Base-by-base conservation (phyloP, 208 protist genomes). In the Borovskyia barvae region DNA sequence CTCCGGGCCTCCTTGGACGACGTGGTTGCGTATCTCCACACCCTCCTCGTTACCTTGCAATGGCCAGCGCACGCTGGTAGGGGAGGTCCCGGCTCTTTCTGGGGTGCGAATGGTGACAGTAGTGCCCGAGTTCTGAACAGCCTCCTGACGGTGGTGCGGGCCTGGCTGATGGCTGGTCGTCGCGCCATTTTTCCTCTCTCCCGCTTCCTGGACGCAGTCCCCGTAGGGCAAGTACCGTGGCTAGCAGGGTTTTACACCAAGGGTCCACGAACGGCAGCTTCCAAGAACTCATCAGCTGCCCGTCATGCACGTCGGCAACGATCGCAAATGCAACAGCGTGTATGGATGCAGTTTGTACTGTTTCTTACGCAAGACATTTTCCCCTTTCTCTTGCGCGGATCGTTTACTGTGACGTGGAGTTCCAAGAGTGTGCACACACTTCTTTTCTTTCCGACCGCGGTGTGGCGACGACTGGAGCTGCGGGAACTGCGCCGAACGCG, bases 361-460 rank as follows among this genome's bases (percentile, higher is more conserved):
- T 90, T 93, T 32, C 48, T 93, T 6, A 72, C 66, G 40, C 80
- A 93, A 58, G 71, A 83, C 40, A 37, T 90, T 15, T n/a, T 93
- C 2, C 82, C 83, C 0, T 85, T 80, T 53, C 30, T 79, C 3
- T 4, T 93, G 30, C 61, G 77, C 0, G 32, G 64, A 11, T 55
- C 75, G 15, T 90, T 93, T 55, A 66, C 81, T 19, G 72, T 90
- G 26, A 86, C 77, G 57, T 87, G 74, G 70, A 67, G 60, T 26
- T 70, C 77, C 9, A 82, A 85, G 58, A 68, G 71, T 20, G 45
- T 62, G 15, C 65, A 76, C 58, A 33, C 24, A 15, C 55, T 90
- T 30, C 33, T 90, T 11, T 92, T 87, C 58, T 67, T 87, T 28
- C 77, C 80, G 0, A 56, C 50, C 9, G 26, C 53, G 1, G 83